Evolutionary conservation across 2,329 filamentous ascomycete species (phyloP), one percentile per base, ranked within the genome.

Genomic region (Neoscytalidium dimidiatum): DNA sequence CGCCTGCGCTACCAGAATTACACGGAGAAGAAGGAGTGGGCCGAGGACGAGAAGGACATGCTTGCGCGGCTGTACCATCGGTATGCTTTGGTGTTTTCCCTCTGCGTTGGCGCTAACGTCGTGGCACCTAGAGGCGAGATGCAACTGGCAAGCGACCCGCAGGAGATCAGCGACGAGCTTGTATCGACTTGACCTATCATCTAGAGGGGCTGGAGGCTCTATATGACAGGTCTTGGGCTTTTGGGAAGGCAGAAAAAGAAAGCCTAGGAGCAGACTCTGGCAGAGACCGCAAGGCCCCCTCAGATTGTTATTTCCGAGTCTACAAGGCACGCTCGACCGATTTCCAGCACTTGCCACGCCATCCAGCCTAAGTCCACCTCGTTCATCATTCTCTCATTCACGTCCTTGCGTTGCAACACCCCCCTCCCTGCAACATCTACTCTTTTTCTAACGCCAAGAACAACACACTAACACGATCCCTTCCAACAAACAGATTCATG

Each of bases 21-120:
- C 76, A 86, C 97, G 62, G 95, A 99, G 78, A 87, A 93, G 73
- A 86, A 93, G 65, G 93, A 92, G 72, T 92, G 96, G 75, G 98
- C 94, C 94, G 93, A 97, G 73, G 95, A 98, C 74, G 94, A 98
- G 78, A 98, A 97, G 82, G 96, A 97, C 80, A 97, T 96, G 81
- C 88, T 98, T 58, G 94, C 94, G 41, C 86, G 94, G 72, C 85
- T 98, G 48, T 98, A 98, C 77, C 94, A 97, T 81, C 92, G 95
- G 94, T 97, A 77, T 66, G 53, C 38, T 44, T 46, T 58, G 23
- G 76, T 76, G 71, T 41, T 56, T 62, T 44, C n/a, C 35, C 33
- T 14, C 21, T 52, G 31, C 44, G 19, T 52, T 33, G 23, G 38
- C 53, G 38, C 53, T 58, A 58, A 58, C 38, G 62, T 64, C 38